Evolutionary conservation across 148 eudicot species (phyloP).

Genomic region (Chenopodium berlandieri): DNA sequence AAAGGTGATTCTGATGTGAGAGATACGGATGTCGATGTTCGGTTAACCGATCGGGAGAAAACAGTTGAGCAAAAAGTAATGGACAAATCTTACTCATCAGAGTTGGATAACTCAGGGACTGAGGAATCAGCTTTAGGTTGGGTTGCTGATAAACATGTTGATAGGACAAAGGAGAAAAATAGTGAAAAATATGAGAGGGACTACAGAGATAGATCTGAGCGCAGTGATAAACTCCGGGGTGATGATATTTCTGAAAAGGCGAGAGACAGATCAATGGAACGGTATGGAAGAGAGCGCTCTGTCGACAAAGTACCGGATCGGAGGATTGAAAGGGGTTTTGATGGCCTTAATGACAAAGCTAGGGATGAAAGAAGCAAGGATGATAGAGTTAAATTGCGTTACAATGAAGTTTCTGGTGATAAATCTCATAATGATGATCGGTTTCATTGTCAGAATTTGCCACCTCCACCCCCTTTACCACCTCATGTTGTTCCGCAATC

Average conservation of each 20-base stretch:
- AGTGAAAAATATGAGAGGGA: constrained; percentile 82
- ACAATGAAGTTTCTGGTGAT: constrained; percentile 56
- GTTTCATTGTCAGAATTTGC: constrained; percentile 77
- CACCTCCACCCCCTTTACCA: constrained; percentile 97
- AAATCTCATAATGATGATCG: constrained; percentile 73
- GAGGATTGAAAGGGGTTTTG: constrained; percentile 61
- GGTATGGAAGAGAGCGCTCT: constrained; percentile 84
- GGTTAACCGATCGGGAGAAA: constrained; percentile 65
- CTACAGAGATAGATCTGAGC: constrained; percentile 65
- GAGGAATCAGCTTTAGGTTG: constrained; percentile 52
- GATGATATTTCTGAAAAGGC: constrained; percentile 66
- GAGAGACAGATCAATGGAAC: constrained; percentile 83
- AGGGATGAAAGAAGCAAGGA: constrained; percentile 87
- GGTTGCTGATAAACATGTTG: constrained; percentile 50
- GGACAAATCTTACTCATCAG: constrained; percentile 47
- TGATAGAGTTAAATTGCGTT: constrained; percentile 67
- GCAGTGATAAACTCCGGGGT: constrained; percentile 60
- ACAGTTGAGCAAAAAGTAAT: constrained; percentile 34
- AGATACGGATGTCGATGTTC: constrained; percentile 59
- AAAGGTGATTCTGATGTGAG: constrained; percentile 68
- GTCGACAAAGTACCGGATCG: constrained; percentile 67
- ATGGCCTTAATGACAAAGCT: constrained; percentile 51
- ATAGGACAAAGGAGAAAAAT: constrained; percentile 67
- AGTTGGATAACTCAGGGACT: constrained; percentile 48
- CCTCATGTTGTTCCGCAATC: constrained; percentile 90